A percentile compares a stretch with the other conserved stretches of the same genome.
Conservation (phyloP, 1,284 basidiomycete species). For the Amylostereum chailletii region DNA sequence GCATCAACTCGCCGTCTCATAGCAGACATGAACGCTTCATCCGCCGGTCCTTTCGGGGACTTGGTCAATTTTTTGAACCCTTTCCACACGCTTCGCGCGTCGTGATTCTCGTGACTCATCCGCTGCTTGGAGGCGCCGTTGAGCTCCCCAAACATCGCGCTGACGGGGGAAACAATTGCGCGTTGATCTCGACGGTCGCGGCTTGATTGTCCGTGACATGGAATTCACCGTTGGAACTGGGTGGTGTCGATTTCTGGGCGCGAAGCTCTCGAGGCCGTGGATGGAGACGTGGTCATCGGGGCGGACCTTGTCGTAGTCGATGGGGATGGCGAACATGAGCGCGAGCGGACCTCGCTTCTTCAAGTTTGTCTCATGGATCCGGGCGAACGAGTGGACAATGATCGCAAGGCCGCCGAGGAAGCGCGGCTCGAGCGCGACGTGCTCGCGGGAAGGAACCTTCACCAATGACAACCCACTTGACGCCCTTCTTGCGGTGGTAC, state of each 20-base stretch:
- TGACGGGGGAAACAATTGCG: no score
- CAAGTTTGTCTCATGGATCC: slow-evolving; percentile 98
- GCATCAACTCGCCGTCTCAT: no score
- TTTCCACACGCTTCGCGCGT: no score
- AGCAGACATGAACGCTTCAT: no score
- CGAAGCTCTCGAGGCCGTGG: slow-evolving; percentile 74
- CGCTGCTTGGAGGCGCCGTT: no score
- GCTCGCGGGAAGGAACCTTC: slow-evolving; percentile 98
- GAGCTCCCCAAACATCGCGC: no score
- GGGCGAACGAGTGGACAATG: slow-evolving; percentile 91
- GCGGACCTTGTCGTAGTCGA: slow-evolving; percentile 85
- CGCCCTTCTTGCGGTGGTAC: slow-evolving; percentile 81
- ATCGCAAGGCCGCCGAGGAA: slow-evolving; percentile 95
- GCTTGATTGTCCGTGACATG: no score
- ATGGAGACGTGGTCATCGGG: slow-evolving; percentile 83
- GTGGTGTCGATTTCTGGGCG: slow-evolving; percentile 86
- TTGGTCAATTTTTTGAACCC: no score
- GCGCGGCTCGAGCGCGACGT: slow-evolving; percentile 95
- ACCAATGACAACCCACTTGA: slow-evolving; percentile 94
- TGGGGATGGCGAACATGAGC: slow-evolving; percentile 79
- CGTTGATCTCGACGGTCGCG: no score
- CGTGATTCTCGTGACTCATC: no score
- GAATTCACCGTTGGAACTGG: no score
- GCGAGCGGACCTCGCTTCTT: slow-evolving; percentile 98
- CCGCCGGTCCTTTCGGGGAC: no score